Evolutionary conservation across 2,329 filamentous ascomycete genomes (phyloP), one percentile per base, ranked within the genome.

Genomic region (Sporothrix brunneoviolacea): DNA sequence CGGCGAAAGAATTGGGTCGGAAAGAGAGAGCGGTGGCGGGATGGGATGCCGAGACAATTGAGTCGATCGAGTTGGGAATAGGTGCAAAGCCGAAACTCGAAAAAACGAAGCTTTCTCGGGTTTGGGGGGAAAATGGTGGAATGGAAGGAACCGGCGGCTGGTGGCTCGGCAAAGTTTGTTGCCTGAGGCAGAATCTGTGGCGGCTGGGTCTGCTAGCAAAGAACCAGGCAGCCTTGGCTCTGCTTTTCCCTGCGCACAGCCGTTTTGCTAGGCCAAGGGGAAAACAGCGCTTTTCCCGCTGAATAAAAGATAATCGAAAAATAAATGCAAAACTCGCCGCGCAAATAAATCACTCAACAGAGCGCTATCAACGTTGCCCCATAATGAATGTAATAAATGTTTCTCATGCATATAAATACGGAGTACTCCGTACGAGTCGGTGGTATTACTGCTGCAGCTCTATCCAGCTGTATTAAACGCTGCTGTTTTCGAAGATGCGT

Each of bases 81-180:
- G 22, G 27, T 46, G 36, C 27, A 52, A 40, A 48, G 43, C 45
- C 32, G 43, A 40, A 51, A 48, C 37, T 44, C 48, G 30, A 44
- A 54, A 48, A 51, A 52, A 55, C 50, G 41, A 53, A 49, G 48
- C 47, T 48, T 55, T 51, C 51, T 51, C 57, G 55, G 59, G 57
- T 52, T 59, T 63, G 59, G 57, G 61, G 60, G 58, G 59, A 42
- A 36, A 41, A 41, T 24, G 47, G 48, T 44, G 52, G 48, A 48
- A 49, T 51, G 53, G 53, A 49, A 55, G 53, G 53, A 55, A 55
- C 44, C 53, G 53, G 40, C 22, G 12, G 42, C 46, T 24, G 38
- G 28, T 53, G 28, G 46, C 48, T 49, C 44, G 49, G 48, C 39
- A 40, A 27, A 19, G 33, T 27, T 33, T 40, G 13, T 13, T 49